phyloP scores from a whole-genome alignment of 2,329 filamentous ascomycete genomes.

The Aaosphaeria arxii region DNA sequence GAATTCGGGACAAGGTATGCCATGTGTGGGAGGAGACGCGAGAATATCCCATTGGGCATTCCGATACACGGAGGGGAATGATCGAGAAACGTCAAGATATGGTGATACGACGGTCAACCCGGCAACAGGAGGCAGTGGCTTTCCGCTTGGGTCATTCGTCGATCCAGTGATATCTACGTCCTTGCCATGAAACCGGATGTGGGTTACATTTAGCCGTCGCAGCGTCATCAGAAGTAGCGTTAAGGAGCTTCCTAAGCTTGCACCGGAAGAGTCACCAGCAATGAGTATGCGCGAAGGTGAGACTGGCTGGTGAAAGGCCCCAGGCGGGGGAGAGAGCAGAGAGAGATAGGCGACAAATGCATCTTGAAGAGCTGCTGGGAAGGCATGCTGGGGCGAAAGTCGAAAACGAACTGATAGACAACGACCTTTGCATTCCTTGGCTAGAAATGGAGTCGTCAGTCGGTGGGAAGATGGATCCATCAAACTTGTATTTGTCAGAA shows the following conservation, averaged over 20 bases:
- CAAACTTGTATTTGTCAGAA: too few relatives aligned
- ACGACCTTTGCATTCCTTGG: conserved; percentile 64
- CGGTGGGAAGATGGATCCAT: conserved; percentile 66
- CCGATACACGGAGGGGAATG: conserved; percentile 53
- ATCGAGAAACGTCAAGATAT: conserved; percentile 70
- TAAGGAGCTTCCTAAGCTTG: conserved; percentile 65
- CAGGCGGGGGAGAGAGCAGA: conserved; percentile 68
- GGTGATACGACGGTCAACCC: conserved; percentile 62
- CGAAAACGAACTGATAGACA: conserved; percentile 73
- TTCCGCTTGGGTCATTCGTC: neutral
- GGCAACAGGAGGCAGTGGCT: conserved; percentile 58
- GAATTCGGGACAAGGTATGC: conserved; percentile 30
- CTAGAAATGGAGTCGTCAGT: conserved; percentile 56
- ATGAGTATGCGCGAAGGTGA: conserved; percentile 66
- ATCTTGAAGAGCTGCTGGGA: conserved; percentile 72
- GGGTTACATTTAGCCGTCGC: conserved; percentile 50
- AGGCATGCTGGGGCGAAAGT: conserved; percentile 70
- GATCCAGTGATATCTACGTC: conserved; percentile 47
- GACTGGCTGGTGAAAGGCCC: conserved; percentile 64
- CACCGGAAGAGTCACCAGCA: conserved; percentile 73
- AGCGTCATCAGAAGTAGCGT: conserved; percentile 60
- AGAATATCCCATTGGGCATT: conserved; percentile 65
- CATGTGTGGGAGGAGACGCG: conserved; percentile 35
- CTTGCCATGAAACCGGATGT: conserved; percentile 56
- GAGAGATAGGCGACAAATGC: conserved; percentile 69